These are phyloP conservation scores for Trichoderma cornu-damae DNA, from an alignment of 2,329 filamentous ascomycete species.

Conservation along the genomic window DNA sequence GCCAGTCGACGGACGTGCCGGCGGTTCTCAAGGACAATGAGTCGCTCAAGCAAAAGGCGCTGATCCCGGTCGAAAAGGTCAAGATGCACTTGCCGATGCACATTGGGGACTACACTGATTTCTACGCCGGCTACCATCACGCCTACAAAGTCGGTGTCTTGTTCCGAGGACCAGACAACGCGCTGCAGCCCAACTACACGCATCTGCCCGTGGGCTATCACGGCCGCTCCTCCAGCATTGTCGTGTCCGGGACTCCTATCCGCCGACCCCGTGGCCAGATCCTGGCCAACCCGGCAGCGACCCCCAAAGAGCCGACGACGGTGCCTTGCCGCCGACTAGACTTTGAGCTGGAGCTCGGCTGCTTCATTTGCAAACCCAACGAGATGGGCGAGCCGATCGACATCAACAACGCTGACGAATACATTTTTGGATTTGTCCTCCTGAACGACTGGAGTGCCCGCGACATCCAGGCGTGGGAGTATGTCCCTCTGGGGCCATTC, in stretches of 20 bases:
- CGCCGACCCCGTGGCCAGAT: slow-evolving; percentile 70
- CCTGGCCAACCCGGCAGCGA: slow-evolving; percentile 42
- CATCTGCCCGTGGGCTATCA: slow-evolving; percentile 79
- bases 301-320: slow-evolving; percentile 53
- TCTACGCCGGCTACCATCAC: slow-evolving; percentile 75
- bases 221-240: slow-evolving; percentile 69
- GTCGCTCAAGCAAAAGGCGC: slow-evolving; percentile 27
- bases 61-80: slow-evolving; percentile 41
- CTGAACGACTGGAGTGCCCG: slow-evolving; percentile 61
- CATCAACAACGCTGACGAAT: slow-evolving; percentile 60
- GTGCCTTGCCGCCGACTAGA: slow-evolving; percentile 60
- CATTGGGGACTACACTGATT: slow-evolving; percentile 81
- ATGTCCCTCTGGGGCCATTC: slow-evolving; percentile 57
- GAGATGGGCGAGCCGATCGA: slow-evolving; percentile 61
- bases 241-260: slow-evolving; percentile 68
- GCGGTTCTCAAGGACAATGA: slow-evolving; percentile 35
- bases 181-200: slow-evolving; percentile 75
- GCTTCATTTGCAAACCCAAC: slow-evolving; percentile 65
- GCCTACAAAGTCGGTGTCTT: slow-evolving; percentile 65
- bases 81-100: slow-evolving; percentile 66
- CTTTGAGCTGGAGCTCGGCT: slow-evolving; percentile 73
- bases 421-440: slow-evolving; percentile 65
- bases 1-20: slow-evolving; percentile 45
- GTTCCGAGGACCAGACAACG: slow-evolving; percentile 68
- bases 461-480: slow-evolving; percentile 59